Evolutionary conservation across 176 grass and related monocot species (phyloP).

Genomic region (Oryza nivara): DNA sequence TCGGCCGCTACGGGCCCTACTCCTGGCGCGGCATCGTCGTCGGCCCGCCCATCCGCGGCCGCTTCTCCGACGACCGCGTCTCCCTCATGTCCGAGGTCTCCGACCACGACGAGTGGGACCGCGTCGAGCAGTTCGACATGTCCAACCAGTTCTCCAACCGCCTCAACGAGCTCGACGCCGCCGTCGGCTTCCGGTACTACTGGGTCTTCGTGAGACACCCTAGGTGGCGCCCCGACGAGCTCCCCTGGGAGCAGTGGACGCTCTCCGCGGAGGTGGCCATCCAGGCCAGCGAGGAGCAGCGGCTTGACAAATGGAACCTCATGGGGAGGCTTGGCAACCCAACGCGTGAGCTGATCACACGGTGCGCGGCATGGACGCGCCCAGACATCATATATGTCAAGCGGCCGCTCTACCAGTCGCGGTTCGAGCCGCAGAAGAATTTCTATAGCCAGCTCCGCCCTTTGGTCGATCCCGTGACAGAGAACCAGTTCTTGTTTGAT

Average conservation of each 20-base stretch:
- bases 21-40: slow-evolving; percentile 96
- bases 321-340: slow-evolving; percentile 79
- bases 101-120: slow-evolving; percentile 81
- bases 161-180: slow-evolving; percentile 55
- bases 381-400: slow-evolving; percentile 93
- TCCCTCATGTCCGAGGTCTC: slow-evolving; percentile 73
- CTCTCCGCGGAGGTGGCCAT: slow-evolving; percentile 79
- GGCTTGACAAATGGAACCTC: slow-evolving; percentile 89
- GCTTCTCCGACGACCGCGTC: slow-evolving; percentile 87
- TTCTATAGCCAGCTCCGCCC: slow-evolving; percentile 76
- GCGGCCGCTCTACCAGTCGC: slow-evolving; percentile 74
- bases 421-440: slow-evolving; percentile 85
- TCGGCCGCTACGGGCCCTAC: slow-evolving; percentile 78
- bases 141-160: slow-evolving; percentile 62
- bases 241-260: slow-evolving; percentile 89
- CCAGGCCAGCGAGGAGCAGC: slow-evolving; percentile 55
- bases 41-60: slow-evolving; percentile 85
- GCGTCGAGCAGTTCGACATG: slow-evolving; percentile 91
- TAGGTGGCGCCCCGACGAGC: slow-evolving; percentile 75
- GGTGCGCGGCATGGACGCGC: slow-evolving; percentile 82
- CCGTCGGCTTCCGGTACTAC: slow-evolving; percentile 61
- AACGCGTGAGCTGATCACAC: slow-evolving; percentile 62
- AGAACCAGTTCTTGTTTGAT: slow-evolving; percentile 69
- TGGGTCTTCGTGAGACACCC: slow-evolving; percentile 95
- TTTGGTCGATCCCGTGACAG: slow-evolving; percentile 65